phyloP scores from a whole-genome alignment of 2,329 filamentous ascomycete species.

The Fusarium verticillioides region DNA sequence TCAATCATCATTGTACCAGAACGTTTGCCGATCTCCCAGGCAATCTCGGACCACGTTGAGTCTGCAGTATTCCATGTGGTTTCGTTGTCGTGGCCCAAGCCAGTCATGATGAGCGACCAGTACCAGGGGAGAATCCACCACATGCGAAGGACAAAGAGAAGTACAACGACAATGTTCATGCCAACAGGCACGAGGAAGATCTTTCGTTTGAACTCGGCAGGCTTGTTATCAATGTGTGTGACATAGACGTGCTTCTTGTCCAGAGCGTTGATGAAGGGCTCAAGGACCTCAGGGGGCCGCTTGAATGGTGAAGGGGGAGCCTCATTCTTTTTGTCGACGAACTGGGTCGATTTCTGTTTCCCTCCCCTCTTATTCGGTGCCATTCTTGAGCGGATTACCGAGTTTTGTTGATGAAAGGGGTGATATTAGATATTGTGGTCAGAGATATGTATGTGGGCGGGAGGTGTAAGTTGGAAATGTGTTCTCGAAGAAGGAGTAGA shows the following conservation, averaged over 20 bases:
- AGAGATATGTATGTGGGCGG: constrained; percentile 15
- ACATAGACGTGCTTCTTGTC: constrained; percentile 81
- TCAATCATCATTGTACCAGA: constrained; percentile 77
- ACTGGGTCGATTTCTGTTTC: constrained; percentile 46
- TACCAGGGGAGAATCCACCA: constrained; percentile 79
- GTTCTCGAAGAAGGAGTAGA: constrained; percentile 29
- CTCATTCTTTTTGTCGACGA: constrained; percentile 42
- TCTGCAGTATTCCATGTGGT: constrained; percentile 70
- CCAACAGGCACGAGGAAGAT: constrained; percentile 83
- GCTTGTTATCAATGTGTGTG: constrained; percentile 81
- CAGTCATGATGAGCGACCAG: constrained; percentile 70
- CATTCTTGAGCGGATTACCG: constrained; percentile 36
- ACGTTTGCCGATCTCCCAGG: constrained; percentile 67
- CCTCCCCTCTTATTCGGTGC: constrained; percentile 50
- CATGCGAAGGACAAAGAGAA: constrained; percentile 74
- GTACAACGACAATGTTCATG: constrained; percentile 76
- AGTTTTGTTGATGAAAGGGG: constrained; percentile 5
- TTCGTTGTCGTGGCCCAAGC: constrained; percentile 73
- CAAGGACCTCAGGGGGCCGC: constrained; percentile 69
- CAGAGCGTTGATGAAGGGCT: constrained; percentile 74
- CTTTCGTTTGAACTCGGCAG: constrained; percentile 77
- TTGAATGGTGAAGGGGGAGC: constrained; percentile 74
- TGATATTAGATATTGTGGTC: constrained; percentile 1
- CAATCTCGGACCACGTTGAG: constrained; percentile 67
- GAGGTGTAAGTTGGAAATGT: constrained; percentile 30